Evolutionary conservation across 176 grass and related monocot species (phyloP).

Genomic region (Paspalum notatum): DNA sequence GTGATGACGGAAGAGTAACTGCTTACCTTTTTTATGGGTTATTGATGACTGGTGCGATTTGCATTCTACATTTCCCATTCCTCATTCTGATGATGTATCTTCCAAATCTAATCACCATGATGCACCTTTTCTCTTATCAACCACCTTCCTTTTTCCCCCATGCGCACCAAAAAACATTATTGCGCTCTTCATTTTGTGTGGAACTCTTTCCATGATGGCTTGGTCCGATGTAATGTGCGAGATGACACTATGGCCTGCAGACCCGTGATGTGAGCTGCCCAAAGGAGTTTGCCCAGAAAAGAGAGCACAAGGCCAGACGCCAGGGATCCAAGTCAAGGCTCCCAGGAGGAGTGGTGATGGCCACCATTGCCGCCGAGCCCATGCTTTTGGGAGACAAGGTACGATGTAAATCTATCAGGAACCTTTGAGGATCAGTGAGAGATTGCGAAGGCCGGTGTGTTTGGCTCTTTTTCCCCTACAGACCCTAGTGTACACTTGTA

Average conservation of each 20-base stretch:
- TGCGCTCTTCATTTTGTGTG: not conserved
- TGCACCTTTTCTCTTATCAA: not conserved
- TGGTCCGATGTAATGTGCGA: not conserved
- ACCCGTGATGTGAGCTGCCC: constrained; percentile 3
- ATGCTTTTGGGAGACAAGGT: constrained; percentile 13
- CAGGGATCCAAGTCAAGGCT: not conserved
- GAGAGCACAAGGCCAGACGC: not conserved
- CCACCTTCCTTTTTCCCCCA: constrained; percentile 3
- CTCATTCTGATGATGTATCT: not conserved
- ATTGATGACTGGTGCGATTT: not conserved
- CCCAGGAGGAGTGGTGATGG: not conserved
- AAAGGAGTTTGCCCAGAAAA: constrained; percentile 37
- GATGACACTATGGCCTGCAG: not conserved
- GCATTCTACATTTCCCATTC: not conserved
- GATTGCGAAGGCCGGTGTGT: not conserved
- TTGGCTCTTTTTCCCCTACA: not conserved
- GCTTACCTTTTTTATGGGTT: not conserved
- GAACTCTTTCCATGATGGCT: not conserved
- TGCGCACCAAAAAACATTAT: not conserved
- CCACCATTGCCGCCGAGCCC: not conserved
- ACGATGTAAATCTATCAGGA: not conserved
- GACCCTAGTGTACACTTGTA: not conserved
- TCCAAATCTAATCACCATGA: not conserved
- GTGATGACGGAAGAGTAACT: not conserved
- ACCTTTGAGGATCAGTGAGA: not conserved